Conservation (phyloP, 2,329 filamentous ascomycete species). For the Sporothrix dimorphospora region DNA sequence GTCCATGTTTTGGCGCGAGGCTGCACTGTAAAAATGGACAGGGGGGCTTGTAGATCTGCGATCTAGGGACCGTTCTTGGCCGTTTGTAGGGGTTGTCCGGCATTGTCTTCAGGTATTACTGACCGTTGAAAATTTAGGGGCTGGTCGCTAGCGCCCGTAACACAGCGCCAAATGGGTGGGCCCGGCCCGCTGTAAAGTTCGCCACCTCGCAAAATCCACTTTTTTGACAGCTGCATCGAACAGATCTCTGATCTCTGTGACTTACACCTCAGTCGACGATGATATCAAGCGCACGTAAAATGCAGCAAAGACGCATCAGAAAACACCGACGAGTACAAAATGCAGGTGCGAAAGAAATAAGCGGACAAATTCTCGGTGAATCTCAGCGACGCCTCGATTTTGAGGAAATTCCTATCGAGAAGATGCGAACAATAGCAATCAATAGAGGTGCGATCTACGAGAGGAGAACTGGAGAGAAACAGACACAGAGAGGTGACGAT, state of each 20-base stretch:
- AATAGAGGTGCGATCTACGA: too few species aligned
- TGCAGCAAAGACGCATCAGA: too few species aligned
- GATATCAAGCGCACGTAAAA: not conserved
- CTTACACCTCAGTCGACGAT: not conserved
- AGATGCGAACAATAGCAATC: too few species aligned
- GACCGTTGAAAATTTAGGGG: not conserved
- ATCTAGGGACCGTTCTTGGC: too few species aligned
- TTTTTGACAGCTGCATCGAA: not conserved
- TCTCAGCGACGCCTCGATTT: too few species aligned
- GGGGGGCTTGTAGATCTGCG: not conserved
- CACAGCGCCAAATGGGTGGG: not conserved
- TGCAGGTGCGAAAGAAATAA: not conserved
- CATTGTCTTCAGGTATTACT: not conserved
- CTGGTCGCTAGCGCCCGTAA: not conserved
- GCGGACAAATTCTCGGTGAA: too few species aligned
- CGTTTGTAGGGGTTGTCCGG: not conserved
- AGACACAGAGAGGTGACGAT: too few species aligned
- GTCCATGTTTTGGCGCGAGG: not conserved
- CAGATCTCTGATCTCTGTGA: not conserved
- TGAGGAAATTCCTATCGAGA: too few species aligned
- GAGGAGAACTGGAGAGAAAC: too few species aligned
- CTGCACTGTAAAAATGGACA: conserved; percentile 5
- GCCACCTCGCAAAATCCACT: not conserved
- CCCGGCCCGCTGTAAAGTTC: not conserved
- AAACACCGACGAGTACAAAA: not conserved